Percentiles rank a stretch among this genome's conserved stretches.
These are phyloP conservation scores for Geotrichum macrosporum DNA, from an alignment of 1,139 yeast genomes.

Conservation along the genomic window DNA sequence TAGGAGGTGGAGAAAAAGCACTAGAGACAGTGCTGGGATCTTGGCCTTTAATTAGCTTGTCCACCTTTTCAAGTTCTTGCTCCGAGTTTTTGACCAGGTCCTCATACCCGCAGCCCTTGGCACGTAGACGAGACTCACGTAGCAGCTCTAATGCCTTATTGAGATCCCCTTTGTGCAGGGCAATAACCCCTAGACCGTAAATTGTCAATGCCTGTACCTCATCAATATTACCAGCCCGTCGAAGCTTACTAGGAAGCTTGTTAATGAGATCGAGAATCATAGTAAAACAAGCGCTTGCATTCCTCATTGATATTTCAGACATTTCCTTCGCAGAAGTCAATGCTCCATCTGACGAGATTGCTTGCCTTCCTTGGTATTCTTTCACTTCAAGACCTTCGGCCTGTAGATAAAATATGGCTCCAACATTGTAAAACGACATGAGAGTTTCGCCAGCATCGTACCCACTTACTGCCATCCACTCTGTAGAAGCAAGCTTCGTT, in stretches of 20 bases:
- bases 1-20: not conserved
- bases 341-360: conserved; percentile 32
- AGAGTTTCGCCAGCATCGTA: conserved; percentile 61
- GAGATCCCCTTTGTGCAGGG: conserved; percentile 53
- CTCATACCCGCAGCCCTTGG: conserved; percentile 61
- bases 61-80: conserved; percentile 53
- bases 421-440: conserved; percentile 62
- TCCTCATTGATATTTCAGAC: conserved; percentile 12
- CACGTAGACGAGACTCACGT: conserved; percentile 67
- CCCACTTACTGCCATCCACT: conserved; percentile 70
- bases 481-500: conserved; percentile 62
- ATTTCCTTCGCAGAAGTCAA: conserved; percentile 9
- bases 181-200: conserved; percentile 79
- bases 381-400: conserved; percentile 61
- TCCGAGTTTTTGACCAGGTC: conserved; percentile 65
- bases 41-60: conserved; percentile 26
- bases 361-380: conserved; percentile 34
- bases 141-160: conserved; percentile 58
- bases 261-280: conserved; percentile 52
- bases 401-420: conserved; percentile 65
- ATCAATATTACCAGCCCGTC: conserved; percentile 45
- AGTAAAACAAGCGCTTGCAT: conserved; percentile 26
- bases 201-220: conserved; percentile 77
- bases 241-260: conserved; percentile 44
- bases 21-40: conserved; percentile 2